A percentile compares a stretch with the other conserved stretches of the same genome.
These are phyloP conservation scores for Kernera saxatilis DNA, from an alignment of 345 rosid genomes.

Conservation along the genomic window DNA sequence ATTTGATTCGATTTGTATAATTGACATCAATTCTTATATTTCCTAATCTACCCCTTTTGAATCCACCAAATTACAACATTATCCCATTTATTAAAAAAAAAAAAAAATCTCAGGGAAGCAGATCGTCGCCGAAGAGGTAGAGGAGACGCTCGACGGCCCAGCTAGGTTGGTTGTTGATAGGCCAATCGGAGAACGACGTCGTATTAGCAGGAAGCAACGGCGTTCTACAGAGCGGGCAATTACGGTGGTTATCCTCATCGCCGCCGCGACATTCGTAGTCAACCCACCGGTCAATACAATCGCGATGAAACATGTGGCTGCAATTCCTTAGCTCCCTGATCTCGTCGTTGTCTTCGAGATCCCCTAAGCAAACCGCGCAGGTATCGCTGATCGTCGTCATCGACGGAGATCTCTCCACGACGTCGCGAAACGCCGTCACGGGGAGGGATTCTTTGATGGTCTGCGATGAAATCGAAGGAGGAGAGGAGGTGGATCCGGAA, in stretches of 20 bases:
- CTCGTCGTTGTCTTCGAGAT: slow-evolving; percentile 42
- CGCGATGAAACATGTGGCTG: slow-evolving; percentile 74
- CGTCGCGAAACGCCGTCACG: slow-evolving; percentile 47
- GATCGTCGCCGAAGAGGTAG: slow-evolving; percentile 81
- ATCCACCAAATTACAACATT: slow-evolving; percentile 11
- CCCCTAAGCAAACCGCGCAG: slow-evolving; percentile 73
- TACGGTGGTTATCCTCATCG: slow-evolving; percentile 46
- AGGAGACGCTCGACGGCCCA: slow-evolving; percentile 85
- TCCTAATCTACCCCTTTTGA: not conserved
- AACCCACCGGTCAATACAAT: slow-evolving; percentile 51
- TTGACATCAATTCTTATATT: not conserved
- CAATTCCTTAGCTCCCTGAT: slow-evolving; percentile 76
- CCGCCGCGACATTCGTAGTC: slow-evolving; percentile 31
- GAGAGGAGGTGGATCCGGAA: not conserved
- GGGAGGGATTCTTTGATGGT: slow-evolving; percentile 48
- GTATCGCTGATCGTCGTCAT: slow-evolving; percentile 19
- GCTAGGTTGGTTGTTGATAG: slow-evolving; percentile 50
- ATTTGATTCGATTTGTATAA: not conserved
- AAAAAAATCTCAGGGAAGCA: slow-evolving; percentile 25
- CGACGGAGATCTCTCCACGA: slow-evolving; percentile 27
- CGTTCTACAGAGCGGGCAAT: slow-evolving; percentile 80
- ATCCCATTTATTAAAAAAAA: not conserved
- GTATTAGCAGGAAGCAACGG: slow-evolving; percentile 43
- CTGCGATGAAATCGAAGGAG: slow-evolving; percentile 34
- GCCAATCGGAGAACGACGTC: slow-evolving; percentile 12